These are phyloP conservation scores for Citrus mangshanensis DNA, from an alignment of 345 rosid genomes.

Conservation along the genomic window DNA sequence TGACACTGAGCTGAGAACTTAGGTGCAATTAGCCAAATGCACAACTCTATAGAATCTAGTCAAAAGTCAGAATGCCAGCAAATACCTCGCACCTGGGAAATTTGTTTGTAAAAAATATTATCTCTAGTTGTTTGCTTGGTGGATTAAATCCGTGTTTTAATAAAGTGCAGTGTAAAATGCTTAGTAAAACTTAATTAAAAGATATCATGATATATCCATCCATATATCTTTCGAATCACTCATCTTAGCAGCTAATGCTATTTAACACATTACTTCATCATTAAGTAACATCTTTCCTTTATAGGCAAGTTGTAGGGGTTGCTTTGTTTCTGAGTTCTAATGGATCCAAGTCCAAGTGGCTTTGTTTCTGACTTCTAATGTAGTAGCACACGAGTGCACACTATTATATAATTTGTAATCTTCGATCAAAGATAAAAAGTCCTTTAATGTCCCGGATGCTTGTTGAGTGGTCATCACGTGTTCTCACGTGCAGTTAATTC, in stretches of 20 bases:
- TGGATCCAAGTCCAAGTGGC: slow-evolving; percentile 13
- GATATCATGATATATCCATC: background rate
- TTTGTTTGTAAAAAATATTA: background rate
- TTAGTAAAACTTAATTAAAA: background rate
- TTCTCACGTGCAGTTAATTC: background rate
- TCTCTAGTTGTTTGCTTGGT: background rate
- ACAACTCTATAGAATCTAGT: too few species aligned
- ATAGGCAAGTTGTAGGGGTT: background rate
- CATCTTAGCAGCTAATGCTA: background rate
- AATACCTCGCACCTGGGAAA: background rate
- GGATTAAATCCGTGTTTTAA: background rate
- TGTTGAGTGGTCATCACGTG: background rate
- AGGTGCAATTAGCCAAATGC: too few species aligned
- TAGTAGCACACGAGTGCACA: too few species aligned
- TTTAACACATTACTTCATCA: background rate
- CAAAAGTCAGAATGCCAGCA: background rate
- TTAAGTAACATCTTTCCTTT: background rate
- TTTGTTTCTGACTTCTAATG: background rate
- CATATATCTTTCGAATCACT: background rate
- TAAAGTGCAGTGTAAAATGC: background rate
- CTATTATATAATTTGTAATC: too few species aligned
- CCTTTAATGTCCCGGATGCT: too few species aligned
- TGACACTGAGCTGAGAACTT: too few species aligned
- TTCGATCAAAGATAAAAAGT: too few species aligned
- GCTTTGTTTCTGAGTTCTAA: background rate